Evolutionary conservation across 1,284 basidiomycete genomes (phyloP).

Genomic region (Boletus semigastroideus): DNA sequence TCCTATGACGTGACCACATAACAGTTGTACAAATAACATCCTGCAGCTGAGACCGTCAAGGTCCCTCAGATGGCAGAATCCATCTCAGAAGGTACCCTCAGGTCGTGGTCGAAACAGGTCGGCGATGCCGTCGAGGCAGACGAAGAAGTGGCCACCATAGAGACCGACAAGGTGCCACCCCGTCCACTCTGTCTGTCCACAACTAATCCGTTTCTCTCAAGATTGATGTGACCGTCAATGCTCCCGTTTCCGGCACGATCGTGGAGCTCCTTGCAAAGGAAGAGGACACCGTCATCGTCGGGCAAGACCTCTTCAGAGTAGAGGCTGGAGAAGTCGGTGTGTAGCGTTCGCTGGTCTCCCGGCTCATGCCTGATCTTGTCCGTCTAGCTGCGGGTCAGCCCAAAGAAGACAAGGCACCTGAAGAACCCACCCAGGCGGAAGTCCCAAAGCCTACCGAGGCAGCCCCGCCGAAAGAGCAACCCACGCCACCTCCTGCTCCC

Average conservation of each 20-base stretch:
- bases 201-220: constrained; percentile 33
- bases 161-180: constrained; percentile 90
- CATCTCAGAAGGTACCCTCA: constrained; percentile 96
- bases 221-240: constrained; percentile 98
- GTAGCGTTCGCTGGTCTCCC: constrained; percentile 23
- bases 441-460: constrained; percentile 33
- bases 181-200: background rate
- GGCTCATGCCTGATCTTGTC: background rate
- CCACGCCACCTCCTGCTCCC: constrained; percentile 45
- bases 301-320: constrained; percentile 92
- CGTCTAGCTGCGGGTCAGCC: constrained; percentile 29
- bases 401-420: constrained; percentile 36
- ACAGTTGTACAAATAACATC: constrained; percentile 8
- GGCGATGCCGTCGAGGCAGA: constrained; percentile 90
- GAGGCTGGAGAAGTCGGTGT: constrained; percentile 79
- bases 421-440: constrained; percentile 39
- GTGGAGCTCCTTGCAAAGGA: constrained; percentile 85
- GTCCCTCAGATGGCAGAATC: constrained; percentile 99
- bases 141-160: constrained; percentile 97
- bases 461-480: constrained; percentile 51
- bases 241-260: constrained; percentile 87
- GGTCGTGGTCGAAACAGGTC: constrained; percentile 92
- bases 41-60: constrained; percentile 83
- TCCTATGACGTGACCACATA: constrained; percentile 18
- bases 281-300: constrained; percentile 93